A percentile compares a stretch with the other conserved stretches of the same genome.
Conservation (phyloP, 768 basidiomycete genomes). For the Termitomyces sp. region DNA sequence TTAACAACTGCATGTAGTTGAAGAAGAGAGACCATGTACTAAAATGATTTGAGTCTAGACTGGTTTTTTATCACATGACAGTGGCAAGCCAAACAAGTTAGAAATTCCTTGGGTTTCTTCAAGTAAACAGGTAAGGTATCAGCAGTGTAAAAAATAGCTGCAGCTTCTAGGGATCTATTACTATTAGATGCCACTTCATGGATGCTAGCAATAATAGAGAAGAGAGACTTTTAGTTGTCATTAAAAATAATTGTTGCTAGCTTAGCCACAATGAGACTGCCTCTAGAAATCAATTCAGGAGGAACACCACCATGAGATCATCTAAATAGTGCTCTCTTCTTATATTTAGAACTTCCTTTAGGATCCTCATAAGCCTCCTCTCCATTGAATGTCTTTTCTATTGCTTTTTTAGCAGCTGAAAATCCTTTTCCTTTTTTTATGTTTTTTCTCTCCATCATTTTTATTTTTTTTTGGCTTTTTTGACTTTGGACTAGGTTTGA, state of each 20-base stretch:
- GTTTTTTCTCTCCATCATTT: not conserved
- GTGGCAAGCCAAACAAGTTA: not conserved
- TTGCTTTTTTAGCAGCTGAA: not conserved
- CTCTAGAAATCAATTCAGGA: not conserved
- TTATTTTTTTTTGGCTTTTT: not conserved
- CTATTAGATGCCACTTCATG: not conserved
- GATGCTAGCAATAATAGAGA: not conserved
- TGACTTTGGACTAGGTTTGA: too few relatives aligned
- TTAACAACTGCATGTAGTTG: not conserved
- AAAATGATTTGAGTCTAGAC: not conserved
- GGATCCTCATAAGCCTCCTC: not conserved
- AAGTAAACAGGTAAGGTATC: too few relatives aligned
- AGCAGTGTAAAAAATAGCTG: too few relatives aligned
- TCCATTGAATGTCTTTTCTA: not conserved
- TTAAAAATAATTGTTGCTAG: not conserved
- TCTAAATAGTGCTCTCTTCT: not conserved
- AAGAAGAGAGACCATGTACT: not conserved
- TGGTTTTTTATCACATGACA: not conserved
- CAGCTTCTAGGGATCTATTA: too few relatives aligned
- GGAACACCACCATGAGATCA: not conserved
- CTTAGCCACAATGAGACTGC: not conserved
- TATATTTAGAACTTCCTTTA: not conserved
- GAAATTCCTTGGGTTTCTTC: not conserved
- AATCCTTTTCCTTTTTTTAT: not conserved
- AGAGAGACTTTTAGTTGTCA: not conserved